Evolutionary conservation across 148 eudicot species (phyloP).

Genomic region (Spergularia marina): DNA sequence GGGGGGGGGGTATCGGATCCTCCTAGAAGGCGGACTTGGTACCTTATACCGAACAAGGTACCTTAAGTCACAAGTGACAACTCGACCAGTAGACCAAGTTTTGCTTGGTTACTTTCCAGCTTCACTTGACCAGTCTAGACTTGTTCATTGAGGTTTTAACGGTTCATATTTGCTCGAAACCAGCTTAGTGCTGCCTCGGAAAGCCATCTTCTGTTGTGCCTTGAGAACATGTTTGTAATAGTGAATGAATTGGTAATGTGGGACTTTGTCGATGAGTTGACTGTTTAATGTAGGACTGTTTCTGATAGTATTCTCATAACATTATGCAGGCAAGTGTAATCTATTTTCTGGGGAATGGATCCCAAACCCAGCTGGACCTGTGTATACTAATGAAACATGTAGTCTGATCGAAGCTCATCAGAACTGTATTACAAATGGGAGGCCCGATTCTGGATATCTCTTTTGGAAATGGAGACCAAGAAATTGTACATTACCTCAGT

Average conservation of each 20-base stretch:
- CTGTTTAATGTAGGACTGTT: neutral
- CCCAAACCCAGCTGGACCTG: constrained; percentile 55
- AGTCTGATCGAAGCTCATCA: constrained; percentile 60
- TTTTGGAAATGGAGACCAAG: constrained; percentile 79
- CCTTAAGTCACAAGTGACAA: too few species aligned
- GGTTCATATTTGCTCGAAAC: neutral
- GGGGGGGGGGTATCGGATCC: too few species aligned
- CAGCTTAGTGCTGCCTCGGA: neutral
- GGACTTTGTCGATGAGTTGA: neutral
- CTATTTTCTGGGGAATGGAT: constrained; percentile 73
- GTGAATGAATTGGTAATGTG: neutral
- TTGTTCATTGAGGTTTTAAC: neutral
- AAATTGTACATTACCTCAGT: constrained; percentile 61
- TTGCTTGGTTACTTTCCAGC: too few species aligned
- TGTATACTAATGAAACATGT: constrained; percentile 71
- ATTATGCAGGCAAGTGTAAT: constrained; percentile 55
- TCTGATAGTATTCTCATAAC: neutral
- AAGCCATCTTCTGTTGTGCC: neutral
- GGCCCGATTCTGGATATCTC: constrained; percentile 72
- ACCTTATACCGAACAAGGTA: too few species aligned
- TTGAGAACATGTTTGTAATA: constrained; percentile 5
- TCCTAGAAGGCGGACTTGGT: too few species aligned
- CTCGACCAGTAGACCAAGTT: too few species aligned
- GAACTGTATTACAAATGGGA: constrained; percentile 77
- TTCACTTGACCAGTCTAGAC: too few species aligned